Percentiles rank a stretch among this genome's conserved stretches.
These are phyloP conservation scores for Beauveria rudraprayagi DNA, from an alignment of 2,329 filamentous ascomycete species.

Conservation along the genomic window DNA sequence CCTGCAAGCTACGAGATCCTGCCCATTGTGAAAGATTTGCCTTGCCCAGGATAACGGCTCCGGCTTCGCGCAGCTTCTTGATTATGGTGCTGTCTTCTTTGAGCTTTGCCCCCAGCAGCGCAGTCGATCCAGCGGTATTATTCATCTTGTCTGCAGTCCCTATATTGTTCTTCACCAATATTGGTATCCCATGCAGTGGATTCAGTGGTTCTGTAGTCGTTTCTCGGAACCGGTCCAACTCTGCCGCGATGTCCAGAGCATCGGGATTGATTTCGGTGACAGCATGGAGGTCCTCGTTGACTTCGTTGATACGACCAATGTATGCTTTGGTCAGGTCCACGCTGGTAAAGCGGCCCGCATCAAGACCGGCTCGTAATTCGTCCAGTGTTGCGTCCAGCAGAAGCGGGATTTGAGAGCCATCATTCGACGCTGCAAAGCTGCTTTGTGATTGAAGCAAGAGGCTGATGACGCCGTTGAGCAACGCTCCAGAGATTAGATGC, in stretches of 20 bases:
- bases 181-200: constrained; percentile 56
- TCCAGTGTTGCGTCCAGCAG: constrained; percentile 18
- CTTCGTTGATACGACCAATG: constrained; percentile 20
- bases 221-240: constrained; percentile 23
- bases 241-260: constrained; percentile 29
- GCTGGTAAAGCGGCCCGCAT: constrained; percentile 23
- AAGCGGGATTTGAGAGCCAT: not conserved
- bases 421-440: not conserved
- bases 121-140: constrained; percentile 55
- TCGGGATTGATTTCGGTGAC: constrained; percentile 31
- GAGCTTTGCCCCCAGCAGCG: constrained; percentile 50
- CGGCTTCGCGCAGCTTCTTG: constrained; percentile 50
- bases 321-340: constrained; percentile 28
- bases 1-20: constrained; percentile 50
- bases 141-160: constrained; percentile 55
- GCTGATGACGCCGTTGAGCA: not conserved
- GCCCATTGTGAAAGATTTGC: constrained; percentile 58
- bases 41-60: constrained; percentile 59
- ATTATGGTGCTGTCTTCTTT: constrained; percentile 50
- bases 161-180: constrained; percentile 61
- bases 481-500: not conserved
- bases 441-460: not conserved
- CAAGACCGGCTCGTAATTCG: constrained; percentile 16
- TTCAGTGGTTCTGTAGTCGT: constrained; percentile 18
- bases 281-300: constrained; percentile 19